Evolutionary conservation across 2,329 filamentous ascomycete genomes (phyloP).

Genomic region (Cephalotrichum gorgonifer): DNA sequence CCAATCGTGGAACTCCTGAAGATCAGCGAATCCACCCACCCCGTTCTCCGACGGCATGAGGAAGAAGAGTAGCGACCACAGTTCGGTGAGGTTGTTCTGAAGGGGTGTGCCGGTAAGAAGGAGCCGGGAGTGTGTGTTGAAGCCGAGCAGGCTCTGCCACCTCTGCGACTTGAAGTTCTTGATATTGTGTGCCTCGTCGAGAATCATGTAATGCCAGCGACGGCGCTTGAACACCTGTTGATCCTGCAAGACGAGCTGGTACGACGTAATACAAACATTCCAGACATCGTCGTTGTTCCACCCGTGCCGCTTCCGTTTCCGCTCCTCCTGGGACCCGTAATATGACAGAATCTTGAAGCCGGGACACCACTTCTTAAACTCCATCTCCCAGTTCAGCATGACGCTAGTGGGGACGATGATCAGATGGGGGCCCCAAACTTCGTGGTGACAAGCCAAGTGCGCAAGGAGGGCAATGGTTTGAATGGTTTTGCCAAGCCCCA

Average conservation of each 20-base stretch:
- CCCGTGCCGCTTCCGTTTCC: constrained; percentile 79
- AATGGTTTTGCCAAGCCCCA: constrained; percentile 97
- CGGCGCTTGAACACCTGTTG: constrained; percentile 87
- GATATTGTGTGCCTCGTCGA: constrained; percentile 98
- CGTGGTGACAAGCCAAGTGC: constrained; percentile 80
- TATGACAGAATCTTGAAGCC: constrained; percentile 98
- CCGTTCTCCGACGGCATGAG: constrained; percentile 85
- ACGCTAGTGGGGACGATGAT: constrained; percentile 96
- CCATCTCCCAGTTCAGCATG: constrained; percentile 99
- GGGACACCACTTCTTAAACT: constrained; percentile 98
- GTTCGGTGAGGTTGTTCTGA: constrained; percentile 91
- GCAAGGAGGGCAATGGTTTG: constrained; percentile 92
- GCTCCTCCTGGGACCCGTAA: constrained; percentile 88
- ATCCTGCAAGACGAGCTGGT: constrained; percentile 91
- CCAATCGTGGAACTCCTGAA: constrained; percentile 95
- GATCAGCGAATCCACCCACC: constrained; percentile 79
- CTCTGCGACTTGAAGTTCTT: constrained; percentile 98
- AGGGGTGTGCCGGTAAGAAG: constrained; percentile 89
- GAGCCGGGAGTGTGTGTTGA: constrained; percentile 81
- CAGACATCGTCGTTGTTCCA: constrained; percentile 91
- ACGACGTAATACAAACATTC: constrained; percentile 97
- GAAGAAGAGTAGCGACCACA: constrained; percentile 96
- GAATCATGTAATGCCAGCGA: constrained; percentile 94
- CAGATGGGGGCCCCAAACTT: constrained; percentile 91
- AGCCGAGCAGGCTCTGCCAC: constrained; percentile 90